Evolutionary conservation across 129 eudicot genomes (phyloP), one percentile per base, ranked within the genome.

Genomic region (Kitagawia praeruptora): DNA sequence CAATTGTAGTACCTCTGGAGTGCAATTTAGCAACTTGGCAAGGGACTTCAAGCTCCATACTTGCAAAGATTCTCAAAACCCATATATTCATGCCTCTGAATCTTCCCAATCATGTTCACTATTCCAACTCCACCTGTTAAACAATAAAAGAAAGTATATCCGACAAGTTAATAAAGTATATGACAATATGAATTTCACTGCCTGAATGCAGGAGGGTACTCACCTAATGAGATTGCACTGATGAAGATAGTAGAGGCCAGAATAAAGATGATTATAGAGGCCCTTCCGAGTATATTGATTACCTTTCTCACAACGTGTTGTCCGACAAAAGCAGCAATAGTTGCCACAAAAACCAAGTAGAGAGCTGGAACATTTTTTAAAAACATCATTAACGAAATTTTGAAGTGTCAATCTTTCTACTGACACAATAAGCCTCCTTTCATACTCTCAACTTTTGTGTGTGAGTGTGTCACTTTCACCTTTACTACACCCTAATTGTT

Each of bases 1-100:
- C 40, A 18, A 28, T 70, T 34, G 2, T 11, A 15, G 72, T 69
- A 34, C 40, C 42, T 69, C 21, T 4, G 12, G 13, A 40, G 19
- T 39, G 23, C 23, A 16, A 40, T 40, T 37, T 71, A 41, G 27
- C 25, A 21, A 19, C 10, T 21, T 19, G 2, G 51, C 0, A 13
- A 38, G 40, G 48, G 12, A 42, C 19, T 25, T 70, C 75, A 87
- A 42, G 41, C 84, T 15, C 86, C 84, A 28, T 95, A 95, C 86
- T 87, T 90, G 94, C 98, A 95, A 70, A 92, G 90, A 86, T 89
- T 84, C 81, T 95, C 98, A 37, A 95, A 95, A 45, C 97, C 98
- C 98, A 95, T 95, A 87, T 95, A 92, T 37, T 92, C 97, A 31
- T 92, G 89, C 37, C 85, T 80, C 74, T 89, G 79, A 69, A 95